phyloP scores from a whole-genome alignment of 2,329 filamentous ascomycete genomes.

The Botryotinia globosa region DNA sequence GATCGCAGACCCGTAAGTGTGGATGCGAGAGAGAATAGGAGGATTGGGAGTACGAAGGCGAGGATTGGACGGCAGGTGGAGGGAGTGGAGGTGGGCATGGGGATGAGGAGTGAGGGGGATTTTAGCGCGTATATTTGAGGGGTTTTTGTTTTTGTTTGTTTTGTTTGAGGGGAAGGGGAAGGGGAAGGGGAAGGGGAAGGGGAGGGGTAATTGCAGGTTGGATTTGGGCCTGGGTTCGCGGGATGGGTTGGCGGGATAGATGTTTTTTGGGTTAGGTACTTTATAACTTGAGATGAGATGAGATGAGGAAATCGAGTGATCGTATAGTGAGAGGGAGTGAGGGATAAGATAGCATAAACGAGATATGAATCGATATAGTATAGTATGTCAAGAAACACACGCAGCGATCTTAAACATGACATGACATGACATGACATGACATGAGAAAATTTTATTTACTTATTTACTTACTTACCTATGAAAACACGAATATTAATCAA shows the following conservation, averaged over 20 bases:
- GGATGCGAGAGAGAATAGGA: slow-evolving; percentile 25
- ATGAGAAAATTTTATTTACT: too few species aligned
- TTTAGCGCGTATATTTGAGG: slow-evolving; percentile 13
- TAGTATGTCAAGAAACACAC: too few species aligned
- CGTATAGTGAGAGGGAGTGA: too few species aligned
- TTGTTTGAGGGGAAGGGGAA: not conserved
- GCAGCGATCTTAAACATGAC: too few species aligned
- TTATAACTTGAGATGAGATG: not conserved
- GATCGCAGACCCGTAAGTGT: slow-evolving; percentile 32
- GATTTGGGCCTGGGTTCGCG: too few species aligned
- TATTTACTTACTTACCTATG: too few species aligned
- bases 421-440: accelerated
- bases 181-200: not conserved
- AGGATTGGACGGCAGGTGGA: slow-evolving; percentile 21
- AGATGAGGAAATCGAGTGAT: too few species aligned
- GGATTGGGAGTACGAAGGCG: slow-evolving; percentile 23
- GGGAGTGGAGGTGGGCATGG: not conserved
- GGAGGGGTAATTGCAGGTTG: not conserved
- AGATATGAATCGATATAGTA: not conserved
- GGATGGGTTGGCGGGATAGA: too few species aligned
- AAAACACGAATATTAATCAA: too few species aligned
- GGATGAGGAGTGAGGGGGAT: not conserved
- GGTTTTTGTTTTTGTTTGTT: too few species aligned
- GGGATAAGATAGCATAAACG: not conserved
- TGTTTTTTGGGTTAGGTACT: too few species aligned